These are phyloP conservation scores for Lasiosphaeris hirsuta DNA, from an alignment of 495 filamentous ascomycete species.

Conservation along the genomic window DNA sequence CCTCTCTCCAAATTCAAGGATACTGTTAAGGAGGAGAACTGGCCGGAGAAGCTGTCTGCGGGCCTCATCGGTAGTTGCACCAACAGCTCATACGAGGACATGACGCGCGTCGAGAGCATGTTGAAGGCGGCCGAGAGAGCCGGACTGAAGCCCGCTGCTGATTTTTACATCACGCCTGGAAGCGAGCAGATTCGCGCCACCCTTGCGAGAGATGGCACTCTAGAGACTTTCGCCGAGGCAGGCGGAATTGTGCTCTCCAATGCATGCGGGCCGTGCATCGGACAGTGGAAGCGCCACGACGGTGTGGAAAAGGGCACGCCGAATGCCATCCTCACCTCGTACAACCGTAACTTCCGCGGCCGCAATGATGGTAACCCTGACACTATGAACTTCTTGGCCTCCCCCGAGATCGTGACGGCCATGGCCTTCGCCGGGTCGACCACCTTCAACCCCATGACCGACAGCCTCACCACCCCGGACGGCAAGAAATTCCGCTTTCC, in stretches of 20 bases:
- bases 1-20: conserved; percentile 85
- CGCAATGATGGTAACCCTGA: conserved; percentile 93
- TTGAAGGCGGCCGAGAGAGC: conserved; percentile 85
- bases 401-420: conserved; percentile 92
- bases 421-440: conserved; percentile 90
- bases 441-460: conserved; percentile 94
- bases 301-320: conserved; percentile 72
- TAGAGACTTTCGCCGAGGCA: conserved; percentile 80
- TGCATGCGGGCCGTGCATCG: conserved; percentile 93
- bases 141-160: conserved; percentile 80
- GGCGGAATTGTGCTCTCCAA: conserved; percentile 91
- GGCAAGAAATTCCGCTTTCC: conserved; percentile 83
- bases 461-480: conserved; percentile 74
- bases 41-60: conserved; percentile 87
- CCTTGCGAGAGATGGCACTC: conserved; percentile 77
- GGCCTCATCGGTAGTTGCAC: conserved; percentile 97
- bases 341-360: conserved; percentile 97
- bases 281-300: conserved; percentile 93
- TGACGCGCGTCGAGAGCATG: conserved; percentile 88
- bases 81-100: conserved; percentile 97
- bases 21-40: conserved; percentile 75
- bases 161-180: conserved; percentile 94
- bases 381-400: conserved; percentile 98
- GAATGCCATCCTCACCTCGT: conserved; percentile 96
- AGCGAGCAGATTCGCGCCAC: conserved; percentile 97